A percentile compares a stretch with the other conserved stretches of the same genome.
Evolutionary conservation across 805 yeast genomes (phyloP).

Genomic region (Schizosaccharomyces cryophilus): DNA sequence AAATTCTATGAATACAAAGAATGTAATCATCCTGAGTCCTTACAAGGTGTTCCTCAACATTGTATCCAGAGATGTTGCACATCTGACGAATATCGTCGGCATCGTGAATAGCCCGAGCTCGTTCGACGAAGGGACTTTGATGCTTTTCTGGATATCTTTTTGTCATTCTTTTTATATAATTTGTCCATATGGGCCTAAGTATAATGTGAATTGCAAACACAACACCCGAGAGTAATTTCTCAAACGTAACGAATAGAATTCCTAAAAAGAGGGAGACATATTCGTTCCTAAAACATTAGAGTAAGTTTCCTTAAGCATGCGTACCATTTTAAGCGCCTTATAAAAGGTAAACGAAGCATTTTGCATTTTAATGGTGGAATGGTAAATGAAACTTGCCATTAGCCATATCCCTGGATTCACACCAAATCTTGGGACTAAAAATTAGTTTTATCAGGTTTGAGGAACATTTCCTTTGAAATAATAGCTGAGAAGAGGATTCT

Average conservation of each 20-base stretch:
- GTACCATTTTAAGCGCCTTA: neutral
- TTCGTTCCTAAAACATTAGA: neutral
- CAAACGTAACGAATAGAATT: neutral
- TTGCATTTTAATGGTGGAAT: neutral
- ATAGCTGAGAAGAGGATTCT: too few relatives aligned
- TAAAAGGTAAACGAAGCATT: neutral
- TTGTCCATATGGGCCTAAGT: neutral
- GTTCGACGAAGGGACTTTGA: neutral
- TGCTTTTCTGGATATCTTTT: too few relatives aligned
- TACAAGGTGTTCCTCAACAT: constrained; percentile 52
- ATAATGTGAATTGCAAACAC: neutral
- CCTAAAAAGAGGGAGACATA: neutral
- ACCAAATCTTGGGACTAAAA: neutral
- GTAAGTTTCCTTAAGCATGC: neutral
- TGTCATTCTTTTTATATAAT: too few relatives aligned
- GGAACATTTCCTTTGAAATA: too few relatives aligned
- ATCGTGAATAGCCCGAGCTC: neutral
- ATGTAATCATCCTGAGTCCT: constrained; percentile 55
- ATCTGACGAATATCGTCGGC: constrained; percentile 11
- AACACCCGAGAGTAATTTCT: neutral
- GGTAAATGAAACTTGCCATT: neutral
- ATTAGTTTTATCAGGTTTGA: too few relatives aligned
- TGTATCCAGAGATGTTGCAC: constrained; percentile 42
- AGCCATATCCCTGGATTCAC: neutral
- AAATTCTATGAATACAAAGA: constrained; percentile 40